Conservation (phyloP, 2,329 filamentous ascomycete genomes). For the Cytospora leucostoma region DNA sequence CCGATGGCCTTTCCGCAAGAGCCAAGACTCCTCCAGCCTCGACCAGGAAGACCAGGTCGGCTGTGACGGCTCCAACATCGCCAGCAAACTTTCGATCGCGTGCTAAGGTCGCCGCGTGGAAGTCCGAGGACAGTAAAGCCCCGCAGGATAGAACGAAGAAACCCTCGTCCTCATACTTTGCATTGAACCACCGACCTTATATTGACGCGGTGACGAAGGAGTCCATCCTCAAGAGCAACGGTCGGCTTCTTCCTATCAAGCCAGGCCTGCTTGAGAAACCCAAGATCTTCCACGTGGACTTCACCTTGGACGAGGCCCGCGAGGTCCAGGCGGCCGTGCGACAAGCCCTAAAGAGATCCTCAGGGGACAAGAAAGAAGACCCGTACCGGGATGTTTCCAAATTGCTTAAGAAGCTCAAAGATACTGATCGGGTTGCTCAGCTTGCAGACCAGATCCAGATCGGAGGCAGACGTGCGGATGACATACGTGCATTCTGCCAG, state of each 20-base stretch:
- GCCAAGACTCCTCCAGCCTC: constrained; percentile 30
- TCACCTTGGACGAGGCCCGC: constrained; percentile 42
- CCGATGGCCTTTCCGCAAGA: neutral
- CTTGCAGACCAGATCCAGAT: constrained; percentile 12
- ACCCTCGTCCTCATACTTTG: constrained; percentile 12
- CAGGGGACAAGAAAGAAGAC: constrained; percentile 24
- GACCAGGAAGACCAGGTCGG: constrained; percentile 30
- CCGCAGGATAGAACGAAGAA: neutral
- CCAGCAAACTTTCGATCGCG: constrained; percentile 26
- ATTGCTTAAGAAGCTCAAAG: constrained; percentile 23
- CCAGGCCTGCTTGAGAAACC: constrained; percentile 18
- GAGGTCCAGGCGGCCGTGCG: constrained; percentile 13
- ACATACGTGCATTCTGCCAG: constrained; percentile 41
- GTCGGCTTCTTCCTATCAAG: constrained; percentile 24
- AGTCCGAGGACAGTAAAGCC: constrained; percentile 21
- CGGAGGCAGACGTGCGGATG: constrained; percentile 34
- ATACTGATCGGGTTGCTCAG: neutral
- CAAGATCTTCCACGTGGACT: constrained; percentile 48
- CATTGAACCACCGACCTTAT: constrained; percentile 33
- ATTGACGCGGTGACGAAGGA: constrained; percentile 27
- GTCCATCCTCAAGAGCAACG: constrained; percentile 27
- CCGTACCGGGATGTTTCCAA: constrained; percentile 27
- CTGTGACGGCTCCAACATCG: constrained; percentile 14
- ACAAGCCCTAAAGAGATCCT: constrained; percentile 19
- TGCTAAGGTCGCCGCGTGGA: constrained; percentile 29